A percentile compares a stretch with the other conserved stretches of the same genome.
Evolutionary conservation across 208 protist genomes (phyloP).

Genomic region (Wallacemonas sp.): DNA sequence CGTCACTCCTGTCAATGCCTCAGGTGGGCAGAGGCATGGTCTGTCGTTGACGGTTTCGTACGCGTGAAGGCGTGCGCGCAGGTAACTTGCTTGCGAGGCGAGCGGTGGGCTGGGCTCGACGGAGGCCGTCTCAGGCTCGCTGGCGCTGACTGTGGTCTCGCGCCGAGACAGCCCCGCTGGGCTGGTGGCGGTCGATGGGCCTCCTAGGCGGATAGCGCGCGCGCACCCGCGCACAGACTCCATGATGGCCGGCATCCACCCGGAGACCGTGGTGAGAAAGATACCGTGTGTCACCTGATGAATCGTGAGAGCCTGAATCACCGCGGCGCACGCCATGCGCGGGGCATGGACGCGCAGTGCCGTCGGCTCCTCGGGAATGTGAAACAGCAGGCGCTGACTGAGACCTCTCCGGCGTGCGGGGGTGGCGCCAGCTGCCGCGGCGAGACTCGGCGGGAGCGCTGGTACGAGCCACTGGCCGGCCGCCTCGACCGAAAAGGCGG

Average conservation of each 20-base stretch:
- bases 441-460: neutral
- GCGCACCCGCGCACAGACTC: slow-evolving; percentile 32
- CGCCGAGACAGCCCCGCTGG: too few relatives aligned
- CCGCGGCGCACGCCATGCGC: slow-evolving; percentile 20
- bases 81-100: too few relatives aligned
- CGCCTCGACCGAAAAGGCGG: neutral
- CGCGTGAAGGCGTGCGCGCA: neutral
- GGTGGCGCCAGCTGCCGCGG: neutral
- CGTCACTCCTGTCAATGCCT: neutral
- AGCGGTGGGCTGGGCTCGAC: too few relatives aligned
- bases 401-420: neutral
- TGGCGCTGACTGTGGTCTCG: too few relatives aligned
- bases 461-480: neutral
- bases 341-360: neutral
- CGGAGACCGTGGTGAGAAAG: slow-evolving; percentile 27
- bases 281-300: slow-evolving; percentile 58
- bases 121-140: neutral
- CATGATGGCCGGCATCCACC: slow-evolving; percentile 33
- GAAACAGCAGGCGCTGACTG: neutral
- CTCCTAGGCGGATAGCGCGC: slow-evolving; percentile 20
- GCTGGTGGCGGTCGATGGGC: too few relatives aligned
- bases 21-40: neutral
- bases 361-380: slow-evolving; percentile 3
- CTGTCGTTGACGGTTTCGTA: neutral
- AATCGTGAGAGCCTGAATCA: slow-evolving; percentile 85